Conservation (phyloP, 345 rosid genomes). For the Lepidium africanum region DNA sequence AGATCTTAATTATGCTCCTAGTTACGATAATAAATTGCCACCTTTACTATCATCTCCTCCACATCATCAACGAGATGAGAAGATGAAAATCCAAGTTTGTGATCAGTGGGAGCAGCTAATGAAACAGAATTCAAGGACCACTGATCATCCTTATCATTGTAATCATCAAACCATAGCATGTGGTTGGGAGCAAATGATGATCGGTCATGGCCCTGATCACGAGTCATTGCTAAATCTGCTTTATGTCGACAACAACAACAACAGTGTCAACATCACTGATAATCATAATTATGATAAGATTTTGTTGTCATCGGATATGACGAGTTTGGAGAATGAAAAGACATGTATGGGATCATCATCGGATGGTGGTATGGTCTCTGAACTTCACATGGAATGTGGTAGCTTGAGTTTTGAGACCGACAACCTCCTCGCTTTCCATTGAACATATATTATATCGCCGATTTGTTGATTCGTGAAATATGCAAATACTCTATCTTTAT, state of each 20-base stretch:
- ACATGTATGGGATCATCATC: slow-evolving; percentile 23
- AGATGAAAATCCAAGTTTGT: slow-evolving; percentile 12
- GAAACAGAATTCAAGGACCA: slow-evolving; percentile 22
- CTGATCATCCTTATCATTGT: slow-evolving; percentile 16
- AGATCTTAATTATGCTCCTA: slow-evolving; percentile 11
- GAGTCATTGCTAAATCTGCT: slow-evolving; percentile 25
- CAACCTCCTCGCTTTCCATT: slow-evolving; percentile 6
- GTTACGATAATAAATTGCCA: slow-evolving; percentile 12
- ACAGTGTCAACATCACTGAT: slow-evolving; percentile 11
- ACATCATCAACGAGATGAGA: neutral
- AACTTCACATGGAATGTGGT: slow-evolving; percentile 22
- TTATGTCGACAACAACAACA: slow-evolving; percentile 9
- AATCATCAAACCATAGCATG: slow-evolving; percentile 19
- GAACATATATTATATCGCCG: slow-evolving; percentile 3
- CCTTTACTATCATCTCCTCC: slow-evolving; percentile 14
- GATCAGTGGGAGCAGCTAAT: slow-evolving; percentile 24
- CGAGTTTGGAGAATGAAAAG: slow-evolving; percentile 22
- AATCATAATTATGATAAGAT: slow-evolving; percentile 21
- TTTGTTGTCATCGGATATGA: slow-evolving; percentile 14
- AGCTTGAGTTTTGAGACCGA: slow-evolving; percentile 26
- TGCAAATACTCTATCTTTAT: neutral
- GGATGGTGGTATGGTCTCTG: slow-evolving; percentile 23
- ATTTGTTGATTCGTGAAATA: slow-evolving; percentile 27
- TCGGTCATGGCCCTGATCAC: slow-evolving; percentile 25
- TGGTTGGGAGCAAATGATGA: slow-evolving; percentile 29